Evolutionary conservation across 1,139 yeast species (phyloP), one percentile per base, ranked within the genome.

Genomic region (Saccharomyces uvarum): DNA sequence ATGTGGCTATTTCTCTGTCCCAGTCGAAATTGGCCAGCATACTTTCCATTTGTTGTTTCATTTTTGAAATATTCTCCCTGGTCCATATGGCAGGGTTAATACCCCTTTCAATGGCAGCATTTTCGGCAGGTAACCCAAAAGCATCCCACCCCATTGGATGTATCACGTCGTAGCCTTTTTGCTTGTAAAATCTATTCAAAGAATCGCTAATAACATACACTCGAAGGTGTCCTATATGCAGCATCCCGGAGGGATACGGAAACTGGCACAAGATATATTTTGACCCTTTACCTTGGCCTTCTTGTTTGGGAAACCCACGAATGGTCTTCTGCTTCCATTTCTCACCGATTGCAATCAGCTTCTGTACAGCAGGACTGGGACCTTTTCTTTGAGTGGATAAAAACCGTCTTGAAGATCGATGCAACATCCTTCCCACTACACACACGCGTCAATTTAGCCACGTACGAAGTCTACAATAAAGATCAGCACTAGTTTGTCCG

Each of bases 121-220:
- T 93, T 68, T 93, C 99, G 0, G 99, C 99, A 0, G 99, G 99
- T 46, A 93, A 75, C 0, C 99, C 99, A 75, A 93, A 93, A 0
- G 98, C 96, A 75, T 93, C 99, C 97, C 98, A 93, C 0, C 99
- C 99, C 96, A 93, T 91, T 0, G 99, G 97, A 68, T 93, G 96
- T 4, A 91, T 77, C 16, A 91, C 97, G 48, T 83, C 74, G 59
- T 77, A 80, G 0, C 97, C 97, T 55, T 79, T 80, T 72, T 88
- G 78, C 59, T 95, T 75, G 62, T 88, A 81, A 70, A 81, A 93
- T 60, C 98, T 74, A 1, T 96, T 81, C 44, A 93, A 69, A 0
- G 84, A 86, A 69, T 93, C 99, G 64, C 93, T 84, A 47, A 93
- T 89, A 1, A 97, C 87, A 70, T 88, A 93, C 0, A 93, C 98